A percentile compares a stretch with the other conserved stretches of the same genome.
phyloP scores from a whole-genome alignment of 768 basidiomycete genomes.

The Agaricus subrufescens region DNA sequence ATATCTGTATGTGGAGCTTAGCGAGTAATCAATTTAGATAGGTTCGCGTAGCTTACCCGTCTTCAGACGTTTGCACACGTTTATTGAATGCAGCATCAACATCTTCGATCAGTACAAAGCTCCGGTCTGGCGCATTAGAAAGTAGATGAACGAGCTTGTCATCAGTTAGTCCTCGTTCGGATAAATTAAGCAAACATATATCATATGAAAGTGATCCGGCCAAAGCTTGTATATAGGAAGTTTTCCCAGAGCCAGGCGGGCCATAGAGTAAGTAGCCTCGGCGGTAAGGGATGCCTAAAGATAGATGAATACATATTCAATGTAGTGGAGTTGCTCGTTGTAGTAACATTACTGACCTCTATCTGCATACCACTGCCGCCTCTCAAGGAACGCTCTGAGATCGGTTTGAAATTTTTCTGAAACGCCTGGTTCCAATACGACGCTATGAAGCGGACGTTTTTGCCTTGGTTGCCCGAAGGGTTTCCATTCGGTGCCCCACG shows the following conservation, averaged over 20 bases:
- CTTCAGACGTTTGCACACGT: constrained; percentile 84
- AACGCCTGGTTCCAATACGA: constrained; percentile 81
- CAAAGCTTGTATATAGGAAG: constrained; percentile 96
- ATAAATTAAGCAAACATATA: constrained; percentile 92
- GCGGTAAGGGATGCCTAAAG: constrained; percentile 92
- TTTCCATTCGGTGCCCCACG: constrained; percentile 95
- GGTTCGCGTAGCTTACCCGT: constrained; percentile 59
- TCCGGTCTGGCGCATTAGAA: constrained; percentile 89
- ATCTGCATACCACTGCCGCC: constrained; percentile 94
- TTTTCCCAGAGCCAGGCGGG: constrained; percentile 97
- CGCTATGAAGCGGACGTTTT: constrained; percentile 83
- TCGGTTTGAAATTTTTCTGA: constrained; percentile 82
- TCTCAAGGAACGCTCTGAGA: constrained; percentile 71
- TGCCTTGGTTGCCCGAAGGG: constrained; percentile 90
- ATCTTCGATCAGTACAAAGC: constrained; percentile 95
- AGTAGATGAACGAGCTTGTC: constrained; percentile 94
- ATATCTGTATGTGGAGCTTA: constrained; percentile 48
- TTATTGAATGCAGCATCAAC: constrained; percentile 97
- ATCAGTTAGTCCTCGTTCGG: constrained; percentile 92
- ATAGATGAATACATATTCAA: constrained; percentile 5
- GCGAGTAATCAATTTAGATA: constrained; percentile 9
- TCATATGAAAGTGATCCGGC: constrained; percentile 92
- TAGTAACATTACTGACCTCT: constrained; percentile 54
- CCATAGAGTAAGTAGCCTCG: constrained; percentile 94
- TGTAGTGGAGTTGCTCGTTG: neutral